Conservation (phyloP, 2,329 filamentous ascomycete genomes). For the Xylaria sp. region DNA sequence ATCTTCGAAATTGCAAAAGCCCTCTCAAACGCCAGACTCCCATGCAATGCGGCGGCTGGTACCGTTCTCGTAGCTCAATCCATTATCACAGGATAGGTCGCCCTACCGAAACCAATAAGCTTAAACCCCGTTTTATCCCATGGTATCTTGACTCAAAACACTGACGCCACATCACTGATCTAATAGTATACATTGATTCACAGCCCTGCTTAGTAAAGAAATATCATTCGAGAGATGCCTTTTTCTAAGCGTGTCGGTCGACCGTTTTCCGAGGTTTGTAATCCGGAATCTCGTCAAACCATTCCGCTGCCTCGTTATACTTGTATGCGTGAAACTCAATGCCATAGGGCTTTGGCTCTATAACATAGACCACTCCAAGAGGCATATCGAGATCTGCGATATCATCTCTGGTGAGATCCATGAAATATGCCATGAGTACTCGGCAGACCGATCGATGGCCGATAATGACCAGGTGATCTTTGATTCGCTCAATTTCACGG, state of each 20-base stretch:
- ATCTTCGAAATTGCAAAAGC: slow-evolving; percentile 7
- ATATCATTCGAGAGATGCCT: not conserved
- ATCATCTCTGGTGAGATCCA: slow-evolving; percentile 88
- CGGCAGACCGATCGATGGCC: slow-evolving; percentile 92
- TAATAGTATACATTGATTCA: slow-evolving; percentile 35
- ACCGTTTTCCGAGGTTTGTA: slow-evolving; percentile 77
- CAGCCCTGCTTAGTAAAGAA: slow-evolving; percentile 15
- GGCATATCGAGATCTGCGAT: slow-evolving; percentile 96
- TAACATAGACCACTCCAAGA: slow-evolving; percentile 90
- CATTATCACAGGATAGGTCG: slow-evolving; percentile 21
- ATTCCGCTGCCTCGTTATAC: slow-evolving; percentile 81
- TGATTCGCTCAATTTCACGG: slow-evolving; percentile 95
- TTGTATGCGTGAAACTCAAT: slow-evolving; percentile 96
- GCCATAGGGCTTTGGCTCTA: slow-evolving; percentile 97
- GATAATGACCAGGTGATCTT: slow-evolving; percentile 91
- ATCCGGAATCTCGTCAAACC: slow-evolving; percentile 87
- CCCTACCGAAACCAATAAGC: slow-evolving; percentile 23
- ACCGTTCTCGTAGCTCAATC: slow-evolving; percentile 20
- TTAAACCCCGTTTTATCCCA: slow-evolving; percentile 29
- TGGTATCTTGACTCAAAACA: slow-evolving; percentile 36
- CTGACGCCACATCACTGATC: slow-evolving; percentile 25
- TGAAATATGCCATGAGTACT: slow-evolving; percentile 95
- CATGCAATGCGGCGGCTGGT: slow-evolving; percentile 20
- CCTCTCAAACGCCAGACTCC: slow-evolving; percentile 30
- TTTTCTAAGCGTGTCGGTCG: slow-evolving; percentile 52